These are phyloP conservation scores for Medicago arabica DNA, from an alignment of 306 rosid genomes.

Conservation along the genomic window DNA sequence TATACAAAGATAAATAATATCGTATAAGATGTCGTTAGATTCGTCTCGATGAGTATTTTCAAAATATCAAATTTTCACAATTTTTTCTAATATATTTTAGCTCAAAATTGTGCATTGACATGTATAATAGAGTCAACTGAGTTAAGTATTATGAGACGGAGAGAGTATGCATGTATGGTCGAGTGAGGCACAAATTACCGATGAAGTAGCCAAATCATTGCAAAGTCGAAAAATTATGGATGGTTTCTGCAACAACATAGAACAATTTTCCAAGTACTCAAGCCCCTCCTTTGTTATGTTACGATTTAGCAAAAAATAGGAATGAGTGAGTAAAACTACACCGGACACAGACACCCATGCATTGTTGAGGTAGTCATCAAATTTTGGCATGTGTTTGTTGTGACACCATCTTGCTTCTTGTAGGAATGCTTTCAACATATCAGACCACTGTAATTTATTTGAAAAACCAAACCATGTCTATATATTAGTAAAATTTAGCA, in stretches of 20 bases:
- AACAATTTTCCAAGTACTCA: slow-evolving; percentile 39
- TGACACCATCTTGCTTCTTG: slow-evolving; percentile 59
- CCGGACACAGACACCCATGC: slow-evolving; percentile 59
- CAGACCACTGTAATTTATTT: slow-evolving; percentile 54
- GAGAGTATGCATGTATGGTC: too few species aligned
- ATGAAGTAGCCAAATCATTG: slow-evolving; percentile 64
- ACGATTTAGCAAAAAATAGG: slow-evolving; percentile 48
- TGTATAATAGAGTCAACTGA: too few species aligned
- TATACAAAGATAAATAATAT: too few species aligned
- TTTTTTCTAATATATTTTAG: too few species aligned
- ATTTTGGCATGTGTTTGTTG: slow-evolving; percentile 48
- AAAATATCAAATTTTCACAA: too few species aligned
- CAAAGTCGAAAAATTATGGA: slow-evolving; percentile 60
- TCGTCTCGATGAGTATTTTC: too few species aligned
- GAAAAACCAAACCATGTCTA: not conserved
- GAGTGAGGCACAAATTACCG: slow-evolving; percentile 31
- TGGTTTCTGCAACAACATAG: slow-evolving; percentile 43
- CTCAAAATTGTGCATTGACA: too few species aligned
- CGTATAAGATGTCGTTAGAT: too few species aligned
- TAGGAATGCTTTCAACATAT: slow-evolving; percentile 60
- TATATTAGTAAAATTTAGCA: not conserved
- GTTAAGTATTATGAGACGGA: too few species aligned
- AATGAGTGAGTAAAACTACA: slow-evolving; percentile 43
- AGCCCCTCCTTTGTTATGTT: slow-evolving; percentile 51
- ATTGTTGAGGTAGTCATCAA: slow-evolving; percentile 53